Evolutionary conservation across 176 grass and related monocot species (phyloP), one percentile per base, ranked within the genome.

Genomic region (Hsuehochloa calcarea): DNA sequence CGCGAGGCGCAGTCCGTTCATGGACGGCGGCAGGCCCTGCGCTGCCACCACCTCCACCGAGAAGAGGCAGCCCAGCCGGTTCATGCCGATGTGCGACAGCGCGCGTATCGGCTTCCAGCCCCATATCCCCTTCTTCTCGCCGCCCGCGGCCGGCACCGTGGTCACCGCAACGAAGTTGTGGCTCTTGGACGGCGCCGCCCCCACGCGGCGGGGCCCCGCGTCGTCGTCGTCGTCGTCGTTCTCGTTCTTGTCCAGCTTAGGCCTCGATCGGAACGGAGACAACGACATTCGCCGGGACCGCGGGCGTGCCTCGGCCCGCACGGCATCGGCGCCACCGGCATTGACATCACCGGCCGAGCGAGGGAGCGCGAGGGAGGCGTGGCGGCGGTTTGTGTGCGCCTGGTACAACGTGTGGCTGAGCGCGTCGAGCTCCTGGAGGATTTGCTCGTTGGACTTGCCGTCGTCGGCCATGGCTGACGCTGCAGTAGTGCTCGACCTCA

Each of bases 361-460:
- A 5, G 81, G 90, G 37, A 95, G 84, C 56, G 44, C 96, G 15
- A 96, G 88, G 14, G 96, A 99, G 8, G 86, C 81, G 8, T 86
- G 87, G 38, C 96, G 89, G 59, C 96, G 93, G 47, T 87, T 85
- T 39, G 46, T 91, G 82, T 94, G 93, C 56, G 91, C 54, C 85
- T 99, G 93, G 90, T 91, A 99, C 11, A 99, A 79, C n/a, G 91
- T 87, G 86, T 90, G 91, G 65, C 89, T 99, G 58, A 99, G 89
- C 31, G 88, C 81, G 87, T 99, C 96, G 20, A 99, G 96, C 65
- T 96, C 96, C 2, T 68, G 92, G 70, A 99, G 93, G 60, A 92
- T 85, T 59, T 89, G 91, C 29, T 89, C 84, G 44, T 82, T 88
- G 80, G 87, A 64, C 51, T 87, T 83, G 49, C 58, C 63, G 29